phyloP scores from a whole-genome alignment of 768 basidiomycete genomes.

The Hericium alpestre region DNA sequence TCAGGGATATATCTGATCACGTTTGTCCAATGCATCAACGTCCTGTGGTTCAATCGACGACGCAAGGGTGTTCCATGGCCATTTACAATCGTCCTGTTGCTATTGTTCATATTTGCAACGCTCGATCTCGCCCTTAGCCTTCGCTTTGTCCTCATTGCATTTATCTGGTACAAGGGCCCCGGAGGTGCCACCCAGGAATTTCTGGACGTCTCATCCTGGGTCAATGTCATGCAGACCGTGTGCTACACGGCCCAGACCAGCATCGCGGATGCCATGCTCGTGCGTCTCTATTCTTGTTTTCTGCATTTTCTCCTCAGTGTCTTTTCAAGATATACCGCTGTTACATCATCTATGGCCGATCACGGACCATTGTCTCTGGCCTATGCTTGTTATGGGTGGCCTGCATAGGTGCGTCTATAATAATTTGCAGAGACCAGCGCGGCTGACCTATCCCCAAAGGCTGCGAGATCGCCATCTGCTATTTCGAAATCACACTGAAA shows the following conservation, averaged over 20 bases:
- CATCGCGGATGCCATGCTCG: constrained; percentile 33
- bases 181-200: constrained; percentile 24
- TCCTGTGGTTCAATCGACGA: constrained; percentile 16
- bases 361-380: constrained; percentile 11
- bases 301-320: background rate
- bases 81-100: constrained; percentile 27
- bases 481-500: constrained; percentile 3
- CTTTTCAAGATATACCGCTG: constrained; percentile 15
- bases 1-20: background rate
- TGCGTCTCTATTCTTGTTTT: constrained; percentile 6
- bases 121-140: constrained; percentile 30
- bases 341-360: constrained; percentile 16
- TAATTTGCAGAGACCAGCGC: too few species aligned
- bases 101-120: constrained; percentile 31
- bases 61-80: constrained; percentile 24
- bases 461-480: constrained; percentile 3
- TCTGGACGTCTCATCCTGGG: constrained; percentile 26
- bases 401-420: constrained; percentile 2
- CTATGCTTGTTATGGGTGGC: constrained; percentile 17
- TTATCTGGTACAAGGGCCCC: constrained; percentile 22
- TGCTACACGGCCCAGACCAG: constrained; percentile 32
- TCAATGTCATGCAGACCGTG: constrained; percentile 33
- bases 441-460: background rate
- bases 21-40: constrained; percentile 3
- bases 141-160: constrained; percentile 31